Conservation (phyloP, 768 basidiomycete species). For the Pleurotus citrinopileatus region DNA sequence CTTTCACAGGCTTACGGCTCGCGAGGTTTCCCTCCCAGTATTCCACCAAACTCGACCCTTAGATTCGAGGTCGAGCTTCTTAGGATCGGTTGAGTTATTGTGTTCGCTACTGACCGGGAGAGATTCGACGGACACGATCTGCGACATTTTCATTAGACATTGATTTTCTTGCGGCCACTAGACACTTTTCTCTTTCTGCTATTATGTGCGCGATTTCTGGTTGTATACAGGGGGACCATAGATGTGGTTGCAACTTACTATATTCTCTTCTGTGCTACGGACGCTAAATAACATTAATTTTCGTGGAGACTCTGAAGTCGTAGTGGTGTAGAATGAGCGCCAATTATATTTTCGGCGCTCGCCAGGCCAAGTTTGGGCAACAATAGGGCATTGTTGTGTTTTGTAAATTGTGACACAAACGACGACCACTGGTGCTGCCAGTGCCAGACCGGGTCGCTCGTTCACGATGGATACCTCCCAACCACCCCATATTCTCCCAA, state of each 20-base stretch:
- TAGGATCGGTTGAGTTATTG: constrained; percentile 49
- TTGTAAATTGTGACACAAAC: background rate
- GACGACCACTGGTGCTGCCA: background rate
- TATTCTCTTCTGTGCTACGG: background rate
- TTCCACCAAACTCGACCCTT: constrained; percentile 73
- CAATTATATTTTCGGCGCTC: no score
- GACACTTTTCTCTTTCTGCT: constrained; percentile 4
- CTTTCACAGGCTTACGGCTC: constrained; percentile 63
- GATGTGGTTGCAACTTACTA: background rate
- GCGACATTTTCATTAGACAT: background rate
- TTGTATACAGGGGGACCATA: constrained; percentile 1
- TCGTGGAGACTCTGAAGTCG: no score
- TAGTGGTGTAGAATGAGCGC: no score
- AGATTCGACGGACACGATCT: background rate
- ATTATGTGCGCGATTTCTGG: background rate
- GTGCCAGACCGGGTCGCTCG: background rate
- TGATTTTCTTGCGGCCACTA: background rate
- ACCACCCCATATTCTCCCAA: constrained; percentile 5
- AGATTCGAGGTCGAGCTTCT: constrained; percentile 84
- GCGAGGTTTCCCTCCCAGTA: constrained; percentile 76
- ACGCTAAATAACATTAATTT: no score
- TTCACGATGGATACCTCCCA: constrained; percentile 4
- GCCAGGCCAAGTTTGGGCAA: no score
- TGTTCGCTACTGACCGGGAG: no score
- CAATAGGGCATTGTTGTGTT: background rate